These are phyloP conservation scores for Fomitopsis palustris DNA, from an alignment of 1,284 basidiomycete genomes.

Conservation along the genomic window DNA sequence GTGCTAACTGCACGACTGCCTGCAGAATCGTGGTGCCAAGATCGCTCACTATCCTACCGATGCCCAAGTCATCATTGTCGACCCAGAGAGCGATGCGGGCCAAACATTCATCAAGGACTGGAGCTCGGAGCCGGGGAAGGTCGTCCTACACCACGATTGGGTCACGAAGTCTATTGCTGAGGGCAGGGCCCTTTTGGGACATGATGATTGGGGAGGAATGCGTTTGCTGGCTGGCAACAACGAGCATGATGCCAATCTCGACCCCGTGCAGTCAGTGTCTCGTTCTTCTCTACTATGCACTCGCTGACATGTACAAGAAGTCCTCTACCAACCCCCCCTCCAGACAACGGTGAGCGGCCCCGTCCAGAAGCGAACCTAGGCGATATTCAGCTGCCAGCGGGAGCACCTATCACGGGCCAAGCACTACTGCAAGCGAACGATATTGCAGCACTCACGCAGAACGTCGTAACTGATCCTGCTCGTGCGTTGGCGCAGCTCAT, in stretches of 20 bases:
- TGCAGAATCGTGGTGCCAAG: slow-evolving; percentile 50
- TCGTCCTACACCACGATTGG: slow-evolving; percentile 35
- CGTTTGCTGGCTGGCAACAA: slow-evolving; percentile 15
- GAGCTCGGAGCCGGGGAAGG: slow-evolving; percentile 45
- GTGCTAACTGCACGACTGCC: not conserved
- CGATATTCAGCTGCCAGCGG: not conserved
- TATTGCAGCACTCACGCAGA: not conserved
- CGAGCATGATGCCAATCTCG: not conserved
- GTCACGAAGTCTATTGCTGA: slow-evolving; percentile 20
- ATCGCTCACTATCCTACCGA: slow-evolving; percentile 44
- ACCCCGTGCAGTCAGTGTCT: slow-evolving; percentile 14
- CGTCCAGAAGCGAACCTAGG: slow-evolving; percentile 5
- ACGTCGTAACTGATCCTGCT: not conserved
- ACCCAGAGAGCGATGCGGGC: slow-evolving; percentile 47
- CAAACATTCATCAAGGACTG: slow-evolving; percentile 52
- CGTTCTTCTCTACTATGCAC: not conserved
- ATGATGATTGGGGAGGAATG: slow-evolving; percentile 55
- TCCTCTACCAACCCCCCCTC: slow-evolving; percentile 55
- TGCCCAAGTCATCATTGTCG: slow-evolving; percentile 54
- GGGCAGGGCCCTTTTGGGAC: slow-evolving; percentile 38
- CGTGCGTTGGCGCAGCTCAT: not conserved
- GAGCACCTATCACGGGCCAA: not conserved
- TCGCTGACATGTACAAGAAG: slow-evolving; percentile 27
- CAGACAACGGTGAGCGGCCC: slow-evolving; percentile 24
- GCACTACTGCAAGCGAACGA: not conserved